These are phyloP conservation scores for Ustilago vetiveriae DNA, from an alignment of 1,284 basidiomycete genomes.

Conservation along the genomic window DNA sequence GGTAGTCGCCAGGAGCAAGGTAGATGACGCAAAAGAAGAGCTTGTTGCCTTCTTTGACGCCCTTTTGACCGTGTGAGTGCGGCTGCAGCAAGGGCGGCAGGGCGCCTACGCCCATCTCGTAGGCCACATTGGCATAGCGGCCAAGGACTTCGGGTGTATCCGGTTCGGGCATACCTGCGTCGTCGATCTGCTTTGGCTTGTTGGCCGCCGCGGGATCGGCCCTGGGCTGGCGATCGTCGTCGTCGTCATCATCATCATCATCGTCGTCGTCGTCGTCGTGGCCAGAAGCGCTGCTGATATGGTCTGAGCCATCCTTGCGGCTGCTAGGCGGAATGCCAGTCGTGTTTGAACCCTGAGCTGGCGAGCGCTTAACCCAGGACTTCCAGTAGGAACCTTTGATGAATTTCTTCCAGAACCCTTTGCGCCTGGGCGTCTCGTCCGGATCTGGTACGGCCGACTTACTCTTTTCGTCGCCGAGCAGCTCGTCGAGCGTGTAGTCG, in stretches of 20 bases:
- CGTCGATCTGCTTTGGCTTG: constrained; percentile 55
- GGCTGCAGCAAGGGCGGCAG: constrained; percentile 60
- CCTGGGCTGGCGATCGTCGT: constrained; percentile 46
- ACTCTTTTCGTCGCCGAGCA: constrained; percentile 68
- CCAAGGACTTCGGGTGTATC: constrained; percentile 65
- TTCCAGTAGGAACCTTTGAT: constrained; percentile 41
- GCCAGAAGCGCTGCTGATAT: too few relatives aligned
- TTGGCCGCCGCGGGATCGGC: constrained; percentile 65
- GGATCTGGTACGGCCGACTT: constrained; percentile 35
- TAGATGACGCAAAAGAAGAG: constrained; percentile 96
- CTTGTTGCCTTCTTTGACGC: constrained; percentile 73
- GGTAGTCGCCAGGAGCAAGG: constrained; percentile 97
- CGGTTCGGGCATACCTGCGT: constrained; percentile 62
- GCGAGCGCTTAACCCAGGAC: constrained; percentile 21
- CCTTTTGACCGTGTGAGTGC: constrained; percentile 50
- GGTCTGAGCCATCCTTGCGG: constrained; percentile 2
- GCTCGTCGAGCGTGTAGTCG: constrained; percentile 87
- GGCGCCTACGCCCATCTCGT: constrained; percentile 62
- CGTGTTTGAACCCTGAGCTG: constrained; percentile 13
- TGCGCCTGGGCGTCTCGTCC: constrained; percentile 20
- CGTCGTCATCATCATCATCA: constrained; percentile 38
- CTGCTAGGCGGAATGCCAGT: constrained; percentile 16
- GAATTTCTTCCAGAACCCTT: constrained; percentile 29
- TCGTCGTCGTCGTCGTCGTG: constrained; percentile 17
- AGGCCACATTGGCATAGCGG: constrained; percentile 64